Base-by-base conservation (phyloP, 1,284 basidiomycete species). In the Trichosporon coremiiforme region DNA sequence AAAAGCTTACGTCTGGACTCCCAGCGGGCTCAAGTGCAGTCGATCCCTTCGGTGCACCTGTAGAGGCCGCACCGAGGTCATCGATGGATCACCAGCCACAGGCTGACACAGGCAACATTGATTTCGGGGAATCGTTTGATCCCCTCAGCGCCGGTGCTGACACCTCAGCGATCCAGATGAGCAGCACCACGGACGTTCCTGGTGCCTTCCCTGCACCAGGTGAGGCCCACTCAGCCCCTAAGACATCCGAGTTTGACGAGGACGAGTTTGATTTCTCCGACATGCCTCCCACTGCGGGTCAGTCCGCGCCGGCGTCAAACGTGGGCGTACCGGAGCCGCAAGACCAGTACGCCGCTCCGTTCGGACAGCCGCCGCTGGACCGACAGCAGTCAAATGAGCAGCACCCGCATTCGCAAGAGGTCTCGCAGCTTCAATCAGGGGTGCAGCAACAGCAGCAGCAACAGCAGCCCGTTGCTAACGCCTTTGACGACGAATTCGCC, bases 251-350 rank as follows among this genome's bases (percentile, higher is more conserved):
- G 17, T 94, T 94, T 75, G 93, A 94, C 41, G 92, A 94, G 76
- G 90, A 90, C 78, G 90, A 91, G 73, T 94, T 94, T 79, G 92
- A 94, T 83, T 95, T 95, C 75, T 85, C 84, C 1, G 85, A 88
- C 62, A 85, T 87, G 3, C 84, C 87, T 0, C 84, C 86, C 9
- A 85, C 73, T 17, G 55, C n/a, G n/a, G 8, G 20, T 22, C 47
- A 53, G 20, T 1, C n/a, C 9, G 47, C n/a, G 17, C 8, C 17
- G 20, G 20, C 47, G 10, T 2, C 20, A 1, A 22, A 5, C 10
- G 1, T 22, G n/a, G 47, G 17, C 20, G 5, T 5, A 5, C n/a
- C n/a, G 2, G 47, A 22, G 47, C 10, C 15, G 31, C 15, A 60
- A 0, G 13, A 20, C 3, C 57, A n/a, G 7, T 5, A 1, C n/a